A percentile compares a stretch with the other conserved stretches of the same genome.
Conservation (phyloP, 1,139 yeast genomes). For the Geotrichum australiense region DNA sequence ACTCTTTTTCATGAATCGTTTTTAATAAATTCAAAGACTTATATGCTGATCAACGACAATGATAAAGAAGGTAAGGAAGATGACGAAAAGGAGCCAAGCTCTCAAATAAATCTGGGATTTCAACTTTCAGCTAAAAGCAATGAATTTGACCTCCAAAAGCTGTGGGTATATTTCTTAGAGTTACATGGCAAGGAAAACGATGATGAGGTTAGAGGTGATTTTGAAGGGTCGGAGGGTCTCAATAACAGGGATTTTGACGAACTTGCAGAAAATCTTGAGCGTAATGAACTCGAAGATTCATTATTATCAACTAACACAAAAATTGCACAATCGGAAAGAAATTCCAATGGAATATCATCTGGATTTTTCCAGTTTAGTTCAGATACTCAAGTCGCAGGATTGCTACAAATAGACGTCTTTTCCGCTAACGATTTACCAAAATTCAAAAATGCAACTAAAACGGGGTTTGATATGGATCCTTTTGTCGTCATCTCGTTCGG, state of each 20-base stretch:
- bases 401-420: conserved; percentile 66
- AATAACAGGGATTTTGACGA: conserved; percentile 3
- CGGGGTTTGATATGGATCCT: conserved; percentile 94
- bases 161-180: conserved; percentile 3
- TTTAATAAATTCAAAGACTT: not conserved
- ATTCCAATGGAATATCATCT: too few species aligned
- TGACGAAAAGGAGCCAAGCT: too few species aligned
- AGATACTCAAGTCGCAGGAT: conserved; percentile 53
- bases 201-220: conserved; percentile 9
- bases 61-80: too few species aligned
- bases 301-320: too few species aligned
- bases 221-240: conserved; percentile 13
- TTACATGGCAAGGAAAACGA: not conserved
- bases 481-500: conserved; percentile 91
- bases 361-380: conserved; percentile 35
- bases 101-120: too few species aligned
- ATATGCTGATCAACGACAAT: not conserved
- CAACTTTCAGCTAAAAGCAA: not conserved
- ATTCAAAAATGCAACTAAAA: conserved; percentile 40
- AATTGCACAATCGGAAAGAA: too few species aligned
- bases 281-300: too few species aligned
- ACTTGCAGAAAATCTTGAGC: not conserved
- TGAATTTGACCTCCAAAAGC: not conserved
- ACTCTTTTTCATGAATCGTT: conserved; percentile 29
- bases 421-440: conserved; percentile 51